phyloP scores from a whole-genome alignment of 441 rosid species.

The Capsella rubella region DNA sequence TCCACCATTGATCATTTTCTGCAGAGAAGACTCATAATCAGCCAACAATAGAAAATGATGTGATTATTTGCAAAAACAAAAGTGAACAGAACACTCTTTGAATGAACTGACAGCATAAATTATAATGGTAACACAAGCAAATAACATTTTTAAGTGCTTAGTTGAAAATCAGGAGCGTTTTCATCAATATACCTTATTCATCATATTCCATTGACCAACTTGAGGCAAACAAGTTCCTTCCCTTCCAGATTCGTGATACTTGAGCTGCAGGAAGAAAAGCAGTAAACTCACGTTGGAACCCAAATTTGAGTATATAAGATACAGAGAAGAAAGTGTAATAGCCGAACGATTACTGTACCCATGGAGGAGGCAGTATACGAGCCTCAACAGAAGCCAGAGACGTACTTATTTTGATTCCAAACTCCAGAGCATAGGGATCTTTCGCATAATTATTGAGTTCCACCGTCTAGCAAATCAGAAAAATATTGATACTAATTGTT shows the following conservation, averaged over 20 bases:
- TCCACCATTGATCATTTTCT: slow-evolving; percentile 99
- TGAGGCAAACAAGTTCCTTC: slow-evolving; percentile 84
- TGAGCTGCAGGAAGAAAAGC: slow-evolving; percentile 59
- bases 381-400: slow-evolving; percentile 95
- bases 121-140: not conserved
- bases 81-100: not conserved
- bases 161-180: not conserved
- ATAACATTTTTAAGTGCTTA: not conserved
- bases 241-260: slow-evolving; percentile 93
- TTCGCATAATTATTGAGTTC: slow-evolving; percentile 66
- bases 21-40: slow-evolving; percentile 37
- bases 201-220: slow-evolving; percentile 98
- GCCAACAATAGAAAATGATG: not conserved
- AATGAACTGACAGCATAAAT: not conserved
- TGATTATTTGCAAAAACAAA: slow-evolving; percentile 1
- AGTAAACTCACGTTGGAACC: slow-evolving; percentile 1
- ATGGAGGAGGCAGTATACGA: slow-evolving; percentile 89
- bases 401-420: slow-evolving; percentile 85
- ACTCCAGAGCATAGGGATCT: slow-evolving; percentile 88
- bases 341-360: slow-evolving; percentile 52
- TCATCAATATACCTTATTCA: slow-evolving; percentile 71
- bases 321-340: not conserved
- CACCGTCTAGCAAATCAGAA: slow-evolving; percentile 61
- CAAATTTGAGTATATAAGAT: not conserved
- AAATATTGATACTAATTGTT: slow-evolving; percentile 14